These are phyloP conservation scores for Chionographis japonica DNA, from an alignment of 106 monocot species.

Conservation along the genomic window DNA sequence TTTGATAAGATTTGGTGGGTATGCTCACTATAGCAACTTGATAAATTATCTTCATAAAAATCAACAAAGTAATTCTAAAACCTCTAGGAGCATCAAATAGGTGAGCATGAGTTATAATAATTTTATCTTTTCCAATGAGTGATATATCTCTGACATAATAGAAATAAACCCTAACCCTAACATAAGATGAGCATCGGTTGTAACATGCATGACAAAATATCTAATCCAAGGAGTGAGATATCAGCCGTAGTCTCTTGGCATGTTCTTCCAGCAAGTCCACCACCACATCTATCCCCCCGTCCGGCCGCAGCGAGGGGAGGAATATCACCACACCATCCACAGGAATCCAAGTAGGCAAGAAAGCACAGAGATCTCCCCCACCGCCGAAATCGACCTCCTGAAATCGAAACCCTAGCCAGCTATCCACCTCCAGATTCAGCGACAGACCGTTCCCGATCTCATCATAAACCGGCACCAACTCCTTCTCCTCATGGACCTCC, in stretches of 20 bases:
- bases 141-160: too few species aligned
- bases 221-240: conserved; percentile 38
- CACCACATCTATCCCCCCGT: conserved; percentile 35
- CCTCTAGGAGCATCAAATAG: too few species aligned
- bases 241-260: conserved; percentile 21
- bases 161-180: too few species aligned
- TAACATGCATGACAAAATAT: too few species aligned
- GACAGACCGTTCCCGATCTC: conserved; percentile 18
- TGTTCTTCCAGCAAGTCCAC: conserved; percentile 30
- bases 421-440: conserved; percentile 48
- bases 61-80: too few species aligned
- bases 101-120: too few species aligned
- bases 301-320: conserved; percentile 23
- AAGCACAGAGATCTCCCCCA: conserved; percentile 20
- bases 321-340: conserved; percentile 40
- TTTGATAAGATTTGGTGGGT: too few species aligned
- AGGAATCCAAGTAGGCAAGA: conserved; percentile 29
- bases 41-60: too few species aligned
- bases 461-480: conserved; percentile 28
- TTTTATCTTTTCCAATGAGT: too few species aligned
- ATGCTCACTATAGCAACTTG: too few species aligned
- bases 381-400: conserved; percentile 55
- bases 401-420: conserved; percentile 57
- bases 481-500: conserved; percentile 17
- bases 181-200: too few species aligned